Evolutionary conservation across 1,284 basidiomycete species (phyloP).

Genomic region (Ceratobasidium papillatum): DNA sequence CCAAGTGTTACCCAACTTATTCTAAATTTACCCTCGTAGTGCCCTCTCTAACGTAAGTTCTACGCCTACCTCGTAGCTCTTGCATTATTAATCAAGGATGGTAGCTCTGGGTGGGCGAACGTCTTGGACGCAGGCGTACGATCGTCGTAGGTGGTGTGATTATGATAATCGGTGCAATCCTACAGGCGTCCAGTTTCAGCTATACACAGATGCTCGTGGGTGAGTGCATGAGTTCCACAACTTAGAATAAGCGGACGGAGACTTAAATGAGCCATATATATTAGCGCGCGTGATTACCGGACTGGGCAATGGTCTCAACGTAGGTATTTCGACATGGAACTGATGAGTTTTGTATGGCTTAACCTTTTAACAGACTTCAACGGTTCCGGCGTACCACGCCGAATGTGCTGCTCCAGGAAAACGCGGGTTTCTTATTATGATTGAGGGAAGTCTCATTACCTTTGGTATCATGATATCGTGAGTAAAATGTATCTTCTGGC

Average conservation of each 20-base stretch:
- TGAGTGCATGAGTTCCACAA: neutral
- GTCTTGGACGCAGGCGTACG: constrained; percentile 61
- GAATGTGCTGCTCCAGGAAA: constrained; percentile 69
- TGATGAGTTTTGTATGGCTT: neutral
- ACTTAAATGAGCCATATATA: too few relatives aligned
- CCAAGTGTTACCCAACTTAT: neutral
- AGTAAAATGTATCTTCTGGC: too few relatives aligned
- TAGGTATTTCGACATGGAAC: constrained; percentile 48
- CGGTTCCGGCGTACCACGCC: constrained; percentile 69
- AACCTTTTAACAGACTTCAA: constrained; percentile 63
- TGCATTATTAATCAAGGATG: constrained; percentile 49
- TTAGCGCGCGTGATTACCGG: constrained; percentile 64
- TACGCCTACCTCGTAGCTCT: constrained; percentile 47
- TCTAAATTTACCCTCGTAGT: neutral
- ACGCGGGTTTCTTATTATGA: constrained; percentile 71
- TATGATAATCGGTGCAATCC: constrained; percentile 71
- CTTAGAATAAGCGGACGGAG: too few relatives aligned
- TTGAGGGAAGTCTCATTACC: constrained; percentile 73
- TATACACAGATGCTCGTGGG: constrained; percentile 69
- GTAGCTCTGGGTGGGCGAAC: constrained; percentile 63
- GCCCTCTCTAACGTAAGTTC: constrained; percentile 33
- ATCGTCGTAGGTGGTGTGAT: constrained; percentile 63
- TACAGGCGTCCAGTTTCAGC: constrained; percentile 63
- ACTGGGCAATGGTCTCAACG: constrained; percentile 74
- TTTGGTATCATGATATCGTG: constrained; percentile 75